Evolutionary conservation across 345 rosid genomes (phyloP).

Genomic region (Syzygium jambos): DNA sequence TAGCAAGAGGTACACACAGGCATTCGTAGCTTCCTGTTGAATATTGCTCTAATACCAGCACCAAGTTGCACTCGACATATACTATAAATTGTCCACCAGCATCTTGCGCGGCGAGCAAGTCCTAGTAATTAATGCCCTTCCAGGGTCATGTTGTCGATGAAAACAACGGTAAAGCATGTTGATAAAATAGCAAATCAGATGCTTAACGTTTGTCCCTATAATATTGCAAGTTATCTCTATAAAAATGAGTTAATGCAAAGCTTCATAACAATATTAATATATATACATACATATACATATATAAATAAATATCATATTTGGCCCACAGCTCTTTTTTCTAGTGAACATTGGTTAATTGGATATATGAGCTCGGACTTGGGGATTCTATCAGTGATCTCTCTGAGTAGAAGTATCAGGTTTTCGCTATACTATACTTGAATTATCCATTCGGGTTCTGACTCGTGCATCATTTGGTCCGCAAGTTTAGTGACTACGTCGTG

Average conservation of each 20-base stretch:
- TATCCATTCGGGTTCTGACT: not conserved
- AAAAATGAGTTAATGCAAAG: not conserved
- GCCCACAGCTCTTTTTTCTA: not conserved
- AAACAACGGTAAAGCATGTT: not conserved
- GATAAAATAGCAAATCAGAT: not conserved
- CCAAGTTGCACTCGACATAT: not conserved
- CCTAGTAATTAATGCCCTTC: not conserved
- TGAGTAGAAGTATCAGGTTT: not conserved
- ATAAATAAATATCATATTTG: not conserved
- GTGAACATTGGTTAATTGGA: not conserved
- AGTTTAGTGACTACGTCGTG: not conserved
- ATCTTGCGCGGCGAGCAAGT: not conserved
- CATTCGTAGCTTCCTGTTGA: not conserved
- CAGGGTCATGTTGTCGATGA: not conserved
- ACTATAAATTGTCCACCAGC: not conserved
- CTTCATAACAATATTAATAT: not conserved
- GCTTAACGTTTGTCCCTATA: not conserved
- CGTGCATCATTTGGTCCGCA: not conserved
- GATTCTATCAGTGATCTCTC: not conserved
- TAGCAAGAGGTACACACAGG: not conserved
- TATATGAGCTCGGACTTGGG: not conserved
- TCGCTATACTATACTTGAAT: not conserved
- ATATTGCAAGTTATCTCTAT: not conserved
- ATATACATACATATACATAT: too few relatives aligned
- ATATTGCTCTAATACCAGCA: not conserved